Percentiles rank a stretch among this genome's conserved stretches.
Evolutionary conservation across 1,284 basidiomycete species (phyloP).

Genomic region (Albatrellus sp.): DNA sequence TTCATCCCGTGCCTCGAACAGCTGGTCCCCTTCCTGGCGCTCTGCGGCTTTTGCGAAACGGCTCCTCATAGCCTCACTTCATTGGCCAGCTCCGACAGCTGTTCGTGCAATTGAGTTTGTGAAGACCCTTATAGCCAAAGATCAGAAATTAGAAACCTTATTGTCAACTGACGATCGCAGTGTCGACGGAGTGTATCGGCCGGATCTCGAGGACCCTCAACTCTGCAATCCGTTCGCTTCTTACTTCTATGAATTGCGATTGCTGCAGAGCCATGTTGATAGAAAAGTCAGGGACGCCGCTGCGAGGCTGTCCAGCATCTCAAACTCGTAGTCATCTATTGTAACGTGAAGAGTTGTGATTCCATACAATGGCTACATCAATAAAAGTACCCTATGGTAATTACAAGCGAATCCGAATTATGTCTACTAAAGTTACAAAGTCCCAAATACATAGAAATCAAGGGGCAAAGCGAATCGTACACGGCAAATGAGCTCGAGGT

Average conservation of each 20-base stretch:
- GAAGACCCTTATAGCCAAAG: constrained; percentile 56
- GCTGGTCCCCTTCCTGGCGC: constrained; percentile 60
- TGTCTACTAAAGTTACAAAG: background rate
- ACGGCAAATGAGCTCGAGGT: background rate
- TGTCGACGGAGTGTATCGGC: constrained; percentile 70
- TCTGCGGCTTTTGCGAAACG: constrained; percentile 89
- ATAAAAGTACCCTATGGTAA: background rate
- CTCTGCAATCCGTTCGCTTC: constrained; percentile 64
- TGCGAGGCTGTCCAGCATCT: constrained; percentile 8
- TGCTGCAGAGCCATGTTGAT: constrained; percentile 52
- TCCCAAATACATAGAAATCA: background rate
- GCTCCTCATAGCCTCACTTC: constrained; percentile 65
- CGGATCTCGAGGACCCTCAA: constrained; percentile 80
- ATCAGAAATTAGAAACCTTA: constrained; percentile 73
- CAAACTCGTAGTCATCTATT: background rate
- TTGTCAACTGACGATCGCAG: constrained; percentile 80
- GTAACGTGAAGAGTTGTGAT: too few species aligned
- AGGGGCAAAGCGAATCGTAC: constrained; percentile 1
- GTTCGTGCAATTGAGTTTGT: constrained; percentile 68
- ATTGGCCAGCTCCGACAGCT: constrained; percentile 63
- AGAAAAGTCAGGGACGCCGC: constrained; percentile 37
- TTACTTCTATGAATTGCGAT: constrained; percentile 57
- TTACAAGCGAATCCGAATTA: background rate
- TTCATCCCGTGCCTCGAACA: constrained; percentile 45
- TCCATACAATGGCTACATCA: constrained; percentile 2